Evolutionary conservation across 106 monocot genomes (phyloP).

Genomic region (Triglochin maritima): DNA sequence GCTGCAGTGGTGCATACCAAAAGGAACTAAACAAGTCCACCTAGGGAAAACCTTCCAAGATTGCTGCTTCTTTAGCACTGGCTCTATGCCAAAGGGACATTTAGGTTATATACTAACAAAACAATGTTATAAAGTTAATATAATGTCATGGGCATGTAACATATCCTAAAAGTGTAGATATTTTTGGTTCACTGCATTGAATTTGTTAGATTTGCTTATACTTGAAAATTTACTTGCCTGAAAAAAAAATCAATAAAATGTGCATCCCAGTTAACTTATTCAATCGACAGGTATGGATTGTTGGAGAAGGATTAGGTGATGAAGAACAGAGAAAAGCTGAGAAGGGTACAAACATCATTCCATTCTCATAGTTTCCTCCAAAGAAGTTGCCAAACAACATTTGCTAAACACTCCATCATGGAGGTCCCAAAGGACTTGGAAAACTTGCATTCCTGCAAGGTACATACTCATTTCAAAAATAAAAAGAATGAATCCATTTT

Average conservation of each 20-base stretch:
- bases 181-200: background rate
- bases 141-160: background rate
- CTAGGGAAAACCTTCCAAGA: slow-evolving; percentile 54
- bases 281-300: slow-evolving; percentile 37
- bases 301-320: slow-evolving; percentile 39
- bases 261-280: no score
- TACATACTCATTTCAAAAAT: slow-evolving; percentile 4
- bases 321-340: slow-evolving; percentile 34
- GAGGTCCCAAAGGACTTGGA: slow-evolving; percentile 41
- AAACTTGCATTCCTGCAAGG: slow-evolving; percentile 74
- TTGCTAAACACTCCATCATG: slow-evolving; percentile 50
- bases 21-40: slow-evolving; percentile 44
- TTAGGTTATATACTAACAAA: slow-evolving; percentile 26
- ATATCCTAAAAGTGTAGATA: background rate
- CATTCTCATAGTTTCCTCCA: slow-evolving; percentile 57
- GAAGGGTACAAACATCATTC: slow-evolving; percentile 38
- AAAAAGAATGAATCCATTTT: background rate
- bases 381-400: slow-evolving; percentile 27
- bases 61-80: slow-evolving; percentile 28
- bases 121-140: background rate
- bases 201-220: background rate
- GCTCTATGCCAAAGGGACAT: slow-evolving; percentile 45
- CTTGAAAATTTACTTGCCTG: background rate
- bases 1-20: slow-evolving; percentile 67
- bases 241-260: background rate